Percentiles rank a stretch among this genome's conserved stretches.
Evolutionary conservation across 2,329 filamentous ascomycete genomes (phyloP).

Genomic region (Xylaria sp.): DNA sequence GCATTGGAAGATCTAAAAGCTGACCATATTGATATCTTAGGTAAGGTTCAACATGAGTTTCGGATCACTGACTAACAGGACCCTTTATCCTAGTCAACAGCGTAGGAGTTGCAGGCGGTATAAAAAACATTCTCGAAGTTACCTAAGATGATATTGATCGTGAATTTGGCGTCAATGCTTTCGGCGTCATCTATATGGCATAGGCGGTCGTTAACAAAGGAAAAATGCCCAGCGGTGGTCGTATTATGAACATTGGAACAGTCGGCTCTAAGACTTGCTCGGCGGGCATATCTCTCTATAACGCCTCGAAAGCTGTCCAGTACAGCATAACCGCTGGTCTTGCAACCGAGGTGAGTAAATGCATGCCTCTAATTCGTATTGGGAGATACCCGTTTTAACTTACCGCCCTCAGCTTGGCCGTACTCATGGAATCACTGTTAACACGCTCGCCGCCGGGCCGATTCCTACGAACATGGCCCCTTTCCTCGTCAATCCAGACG

Average conservation of each 20-base stretch:
- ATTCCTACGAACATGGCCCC: constrained; percentile 26
- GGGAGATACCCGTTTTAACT: neutral
- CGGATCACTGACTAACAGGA: neutral
- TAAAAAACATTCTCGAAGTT: constrained; percentile 26
- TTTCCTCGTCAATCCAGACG: constrained; percentile 19
- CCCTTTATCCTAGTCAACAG: constrained; percentile 35
- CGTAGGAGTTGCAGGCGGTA: constrained; percentile 23
- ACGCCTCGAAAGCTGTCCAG: constrained; percentile 27
- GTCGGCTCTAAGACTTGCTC: constrained; percentile 36
- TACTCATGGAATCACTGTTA: constrained; percentile 32
- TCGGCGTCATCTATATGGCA: constrained; percentile 37
- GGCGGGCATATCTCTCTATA: constrained; percentile 21
- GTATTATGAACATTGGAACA: constrained; percentile 44
- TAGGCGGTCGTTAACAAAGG: constrained; percentile 32
- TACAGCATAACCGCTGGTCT: constrained; percentile 26
- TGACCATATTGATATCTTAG: constrained; percentile 39
- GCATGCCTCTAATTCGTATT: neutral
- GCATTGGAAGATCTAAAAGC: constrained; percentile 31
- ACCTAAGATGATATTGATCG: constrained; percentile 31
- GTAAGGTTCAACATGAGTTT: constrained; percentile 20
- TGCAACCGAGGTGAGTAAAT: constrained; percentile 25
- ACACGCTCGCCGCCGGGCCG: constrained; percentile 28
- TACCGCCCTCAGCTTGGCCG: constrained; percentile 25
- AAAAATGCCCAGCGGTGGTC: constrained; percentile 43
- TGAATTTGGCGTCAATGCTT: constrained; percentile 38